These are phyloP conservation scores for Penicillium salamii DNA, from an alignment of 495 filamentous ascomycete genomes.

Conservation along the genomic window DNA sequence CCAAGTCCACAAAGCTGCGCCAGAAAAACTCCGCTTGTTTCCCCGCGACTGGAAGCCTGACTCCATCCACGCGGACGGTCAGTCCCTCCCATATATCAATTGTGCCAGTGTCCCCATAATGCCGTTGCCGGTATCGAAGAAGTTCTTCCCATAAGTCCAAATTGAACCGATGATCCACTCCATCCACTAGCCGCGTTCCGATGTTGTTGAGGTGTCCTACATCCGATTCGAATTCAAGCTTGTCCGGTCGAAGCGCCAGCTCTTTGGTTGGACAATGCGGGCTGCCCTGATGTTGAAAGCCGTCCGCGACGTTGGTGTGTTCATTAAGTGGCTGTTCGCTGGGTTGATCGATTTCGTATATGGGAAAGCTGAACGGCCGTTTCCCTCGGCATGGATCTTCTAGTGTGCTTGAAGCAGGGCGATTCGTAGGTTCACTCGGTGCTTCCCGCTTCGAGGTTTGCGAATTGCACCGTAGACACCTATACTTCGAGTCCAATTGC, in stretches of 20 bases:
- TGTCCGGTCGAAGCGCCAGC: slow-evolving; percentile 29
- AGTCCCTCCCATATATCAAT: slow-evolving; percentile 62
- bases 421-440: slow-evolving; percentile 1
- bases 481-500: slow-evolving; percentile 27
- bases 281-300: background rate
- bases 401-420: background rate
- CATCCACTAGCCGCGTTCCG: slow-evolving; percentile 52
- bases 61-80: slow-evolving; percentile 37
- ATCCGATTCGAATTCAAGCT: slow-evolving; percentile 52
- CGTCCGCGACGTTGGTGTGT: background rate
- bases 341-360: slow-evolving; percentile 28
- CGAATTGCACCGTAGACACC: slow-evolving; percentile 33
- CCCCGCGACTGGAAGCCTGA: slow-evolving; percentile 46
- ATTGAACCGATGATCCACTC: slow-evolving; percentile 45
- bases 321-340: background rate
- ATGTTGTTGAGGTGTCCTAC: slow-evolving; percentile 38
- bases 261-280: slow-evolving; percentile 1
- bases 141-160: slow-evolving; percentile 64
- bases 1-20: slow-evolving; percentile 51
- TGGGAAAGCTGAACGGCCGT: slow-evolving; percentile 26
- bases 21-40: slow-evolving; percentile 54
- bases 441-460: slow-evolving; percentile 8
- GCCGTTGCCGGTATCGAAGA: slow-evolving; percentile 57
- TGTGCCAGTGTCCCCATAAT: slow-evolving; percentile 58
- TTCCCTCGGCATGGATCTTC: slow-evolving; percentile 6